Percentiles rank a stretch among this genome's conserved stretches.
phyloP scores from a whole-genome alignment of 805 yeast species.

The Pichia deserticola region DNA sequence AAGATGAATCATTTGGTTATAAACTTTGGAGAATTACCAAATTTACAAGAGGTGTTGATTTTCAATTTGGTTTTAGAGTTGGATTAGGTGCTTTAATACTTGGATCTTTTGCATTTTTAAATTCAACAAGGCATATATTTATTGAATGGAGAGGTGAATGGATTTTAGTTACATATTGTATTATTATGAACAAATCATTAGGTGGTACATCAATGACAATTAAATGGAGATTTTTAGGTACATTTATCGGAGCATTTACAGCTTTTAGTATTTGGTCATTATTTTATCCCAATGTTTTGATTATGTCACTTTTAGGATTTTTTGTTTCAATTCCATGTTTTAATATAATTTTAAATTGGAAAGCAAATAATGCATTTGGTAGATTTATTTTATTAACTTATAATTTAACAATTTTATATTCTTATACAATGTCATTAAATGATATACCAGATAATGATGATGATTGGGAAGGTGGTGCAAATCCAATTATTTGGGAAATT shows the following conservation, averaged over 20 bases:
- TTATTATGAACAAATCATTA: slow-evolving; percentile 76
- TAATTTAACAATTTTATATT: slow-evolving; percentile 70
- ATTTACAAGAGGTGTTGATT: slow-evolving; percentile 53
- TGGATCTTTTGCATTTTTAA: slow-evolving; percentile 60
- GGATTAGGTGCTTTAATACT: slow-evolving; percentile 68
- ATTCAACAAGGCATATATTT: slow-evolving; percentile 46
- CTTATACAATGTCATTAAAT: slow-evolving; percentile 50
- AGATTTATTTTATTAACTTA: slow-evolving; percentile 67
- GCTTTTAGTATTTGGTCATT: slow-evolving; percentile 57
- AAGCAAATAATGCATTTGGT: slow-evolving; percentile 53
- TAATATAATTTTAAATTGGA: slow-evolving; percentile 64
- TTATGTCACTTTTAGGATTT: slow-evolving; percentile 44
- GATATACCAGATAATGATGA: slow-evolving; percentile 41
- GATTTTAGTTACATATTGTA: slow-evolving; percentile 75
- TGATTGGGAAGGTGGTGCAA: slow-evolving; percentile 60
- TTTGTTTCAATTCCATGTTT: slow-evolving; percentile 40
- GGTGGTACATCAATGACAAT: slow-evolving; percentile 82
- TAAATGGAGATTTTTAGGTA: slow-evolving; percentile 67
- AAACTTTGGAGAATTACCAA: slow-evolving; percentile 45
- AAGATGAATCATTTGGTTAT: slow-evolving; percentile 17
- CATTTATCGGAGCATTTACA: slow-evolving; percentile 57
- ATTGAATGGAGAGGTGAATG: slow-evolving; percentile 73
- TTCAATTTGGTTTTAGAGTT: slow-evolving; percentile 72
- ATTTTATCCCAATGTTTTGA: slow-evolving; percentile 47
- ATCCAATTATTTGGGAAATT: slow-evolving; percentile 63